Evolutionary conservation across 805 yeast genomes (phyloP), one percentile per base, ranked within the genome.

Genomic region (Pichia californica): DNA sequence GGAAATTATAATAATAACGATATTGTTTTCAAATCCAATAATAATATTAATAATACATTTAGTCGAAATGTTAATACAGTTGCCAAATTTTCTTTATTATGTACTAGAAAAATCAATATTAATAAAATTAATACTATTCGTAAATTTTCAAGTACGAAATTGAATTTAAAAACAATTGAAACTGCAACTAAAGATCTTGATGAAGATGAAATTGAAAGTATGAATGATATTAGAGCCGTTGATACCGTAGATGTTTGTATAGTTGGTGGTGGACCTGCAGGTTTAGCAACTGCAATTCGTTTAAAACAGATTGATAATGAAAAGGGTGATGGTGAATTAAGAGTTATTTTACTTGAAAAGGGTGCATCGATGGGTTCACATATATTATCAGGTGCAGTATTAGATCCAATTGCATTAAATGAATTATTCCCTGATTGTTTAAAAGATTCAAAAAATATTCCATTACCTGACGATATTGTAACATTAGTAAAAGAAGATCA

Each of bases 241-340:
- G 99, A 93, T 57, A 76, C 77, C 27, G 96, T 87, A 13, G 99
- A 93, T 62, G 95, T 93, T 19, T 85, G 95, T 56, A 88, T 93
- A 40, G 95, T 93, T 2, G 99, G 99, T 34, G 98, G 95, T 29
- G 99, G 99, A 0, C 98, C 98, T 7, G 94, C 98, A 1, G 99
- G 99, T 3, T 68, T 93, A 40, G 89, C 96, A 1, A 83, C 99
- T 2, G 98, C 98, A 11, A 93, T 93, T 49, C 74, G 76, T 52
- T 69, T 88, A 47, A 93, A 93, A 62, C 96, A 89, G 60, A 66
- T 91, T 29, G 96, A 89, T 57, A 67, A 73, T 42, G 66, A 71
- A 25, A 83, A 81, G 1, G 66, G 66, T 19, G 64, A 71, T 25
- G 83, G 82, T 1, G 67, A 67, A 20, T 65, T 88, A 39, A 71